phyloP scores from a whole-genome alignment of 2,329 filamentous ascomycete genomes.

The Byssothecium circinans region DNA sequence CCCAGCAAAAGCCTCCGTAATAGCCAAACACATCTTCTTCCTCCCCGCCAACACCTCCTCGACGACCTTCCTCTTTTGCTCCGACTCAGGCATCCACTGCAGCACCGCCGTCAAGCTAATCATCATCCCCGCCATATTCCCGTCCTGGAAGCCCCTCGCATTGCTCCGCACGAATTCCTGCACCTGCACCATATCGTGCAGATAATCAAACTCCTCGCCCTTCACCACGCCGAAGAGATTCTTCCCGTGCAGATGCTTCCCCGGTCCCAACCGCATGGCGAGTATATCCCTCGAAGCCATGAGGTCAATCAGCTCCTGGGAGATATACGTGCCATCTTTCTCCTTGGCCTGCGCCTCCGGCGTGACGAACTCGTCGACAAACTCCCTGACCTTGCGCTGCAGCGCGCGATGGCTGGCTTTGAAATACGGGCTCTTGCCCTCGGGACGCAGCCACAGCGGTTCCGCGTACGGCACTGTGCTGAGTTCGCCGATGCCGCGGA shows the following conservation, averaged over 20 bases:
- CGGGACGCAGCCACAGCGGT: slow-evolving; percentile 76
- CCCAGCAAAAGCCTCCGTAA: slow-evolving; percentile 86
- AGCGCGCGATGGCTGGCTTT: slow-evolving; percentile 71
- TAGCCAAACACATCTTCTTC: slow-evolving; percentile 87
- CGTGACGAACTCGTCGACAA: slow-evolving; percentile 70
- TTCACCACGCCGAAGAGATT: slow-evolving; percentile 68
- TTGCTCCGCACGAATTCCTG: slow-evolving; percentile 74
- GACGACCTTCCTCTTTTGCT: slow-evolving; percentile 66
- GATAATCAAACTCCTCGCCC: slow-evolving; percentile 82
- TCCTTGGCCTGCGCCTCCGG: slow-evolving; percentile 79
- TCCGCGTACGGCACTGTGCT: slow-evolving; percentile 81
- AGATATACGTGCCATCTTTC: slow-evolving; percentile 70
- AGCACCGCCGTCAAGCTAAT: slow-evolving; percentile 79
- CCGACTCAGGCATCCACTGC: slow-evolving; percentile 71
- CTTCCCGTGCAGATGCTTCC: slow-evolving; percentile 75
- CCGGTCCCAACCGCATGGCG: slow-evolving; percentile 81
- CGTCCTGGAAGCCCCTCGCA: slow-evolving; percentile 80
- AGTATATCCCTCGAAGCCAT: slow-evolving; percentile 76
- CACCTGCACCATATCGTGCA: slow-evolving; percentile 75
- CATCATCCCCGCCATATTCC: slow-evolving; percentile 83
- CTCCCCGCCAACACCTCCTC: slow-evolving; percentile 74
- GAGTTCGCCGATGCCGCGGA: slow-evolving; percentile 69
- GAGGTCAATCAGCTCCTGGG: slow-evolving; percentile 70
- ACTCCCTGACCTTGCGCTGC: slow-evolving; percentile 70
- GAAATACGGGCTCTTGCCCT: slow-evolving; percentile 80